Evolutionary conservation across 441 rosid genomes (phyloP), one percentile per base, ranked within the genome.

Genomic region (Jatropha multifida): DNA sequence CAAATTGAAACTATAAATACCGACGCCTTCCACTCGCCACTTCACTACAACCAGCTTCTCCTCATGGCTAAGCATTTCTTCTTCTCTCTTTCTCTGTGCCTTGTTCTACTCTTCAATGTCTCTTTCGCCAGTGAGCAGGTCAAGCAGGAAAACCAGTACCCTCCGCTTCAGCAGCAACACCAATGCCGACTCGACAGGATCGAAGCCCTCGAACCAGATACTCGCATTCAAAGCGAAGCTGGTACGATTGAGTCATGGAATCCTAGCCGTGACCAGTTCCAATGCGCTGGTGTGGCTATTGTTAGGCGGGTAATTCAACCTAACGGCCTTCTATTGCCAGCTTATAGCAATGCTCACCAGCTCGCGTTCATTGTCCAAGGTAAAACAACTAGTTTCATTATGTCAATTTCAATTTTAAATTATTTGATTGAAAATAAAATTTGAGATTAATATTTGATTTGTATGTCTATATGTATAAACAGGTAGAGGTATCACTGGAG

Each of bases 141-240:
- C 46, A 32, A 26, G 63, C 74, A 72, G 69, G 23, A 23, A 23
- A 23, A 23, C 23, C 23, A 23, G 23, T 23, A 0, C 23, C 23
- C 23, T 23, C 23, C 23, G 23, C 23, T 40, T 61, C 38, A 60
- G 52, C 77, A 67, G 74, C 83, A 48, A 72, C 85, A 76, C 64
- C 85, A 87, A 82, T 92, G 97, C 79, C 89, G 85, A 70, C 77
- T 94, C 51, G 82, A 87, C 60, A 81, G 80, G 73, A 85, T 92
- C 18, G 72, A 84, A 49, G 82, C 92, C 3, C 78, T 88, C 5
- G 85, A 88, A 81, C 96, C 98, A 8, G 79, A 77, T 48, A 77
- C 83, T 76, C 82, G 81, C 4, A 56, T 87, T n/a, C 74, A 86
- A 76, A 61, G 81, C 9, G 90, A 87, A 76, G 92, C 87, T 0